These are phyloP conservation scores for Starmera pachycereana DNA, from an alignment of 805 yeast species.

Conservation along the genomic window DNA sequence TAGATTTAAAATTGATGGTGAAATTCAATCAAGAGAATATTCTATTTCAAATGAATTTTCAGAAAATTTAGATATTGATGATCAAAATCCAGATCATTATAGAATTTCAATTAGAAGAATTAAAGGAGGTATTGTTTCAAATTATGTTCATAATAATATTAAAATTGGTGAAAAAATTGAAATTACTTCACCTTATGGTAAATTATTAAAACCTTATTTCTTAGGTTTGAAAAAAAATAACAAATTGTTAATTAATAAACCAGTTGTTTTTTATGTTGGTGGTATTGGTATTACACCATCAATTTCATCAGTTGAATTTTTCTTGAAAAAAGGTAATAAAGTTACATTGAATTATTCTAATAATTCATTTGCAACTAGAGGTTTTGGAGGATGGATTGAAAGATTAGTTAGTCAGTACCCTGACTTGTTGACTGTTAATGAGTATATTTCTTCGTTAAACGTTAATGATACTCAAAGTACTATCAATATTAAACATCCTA, in stretches of 20 bases:
- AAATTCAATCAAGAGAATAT: constrained; percentile 46
- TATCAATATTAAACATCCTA: background rate
- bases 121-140: constrained; percentile 39
- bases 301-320: constrained; percentile 37
- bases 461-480: too few relatives aligned
- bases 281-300: constrained; percentile 67
- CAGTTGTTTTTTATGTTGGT: constrained; percentile 38
- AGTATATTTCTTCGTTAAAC: constrained; percentile 11
- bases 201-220: constrained; percentile 25
- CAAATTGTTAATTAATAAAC: constrained; percentile 11
- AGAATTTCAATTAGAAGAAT: constrained; percentile 49
- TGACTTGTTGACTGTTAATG: constrained; percentile 4
- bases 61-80: too few relatives aligned
- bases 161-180: constrained; percentile 37
- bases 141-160: constrained; percentile 35
- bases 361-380: background rate
- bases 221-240: constrained; percentile 19
- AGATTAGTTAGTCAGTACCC: constrained; percentile 5
- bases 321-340: constrained; percentile 7
- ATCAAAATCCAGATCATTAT: constrained; percentile 24
- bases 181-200: constrained; percentile 53
- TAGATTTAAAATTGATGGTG: constrained; percentile 24
- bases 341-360: constrained; percentile 5
- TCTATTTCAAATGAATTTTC: constrained; percentile 35
- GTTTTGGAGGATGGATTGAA: constrained; percentile 8